Evolutionary conservation across 441 rosid genomes (phyloP).

Genomic region (Syzygium malaccense): DNA sequence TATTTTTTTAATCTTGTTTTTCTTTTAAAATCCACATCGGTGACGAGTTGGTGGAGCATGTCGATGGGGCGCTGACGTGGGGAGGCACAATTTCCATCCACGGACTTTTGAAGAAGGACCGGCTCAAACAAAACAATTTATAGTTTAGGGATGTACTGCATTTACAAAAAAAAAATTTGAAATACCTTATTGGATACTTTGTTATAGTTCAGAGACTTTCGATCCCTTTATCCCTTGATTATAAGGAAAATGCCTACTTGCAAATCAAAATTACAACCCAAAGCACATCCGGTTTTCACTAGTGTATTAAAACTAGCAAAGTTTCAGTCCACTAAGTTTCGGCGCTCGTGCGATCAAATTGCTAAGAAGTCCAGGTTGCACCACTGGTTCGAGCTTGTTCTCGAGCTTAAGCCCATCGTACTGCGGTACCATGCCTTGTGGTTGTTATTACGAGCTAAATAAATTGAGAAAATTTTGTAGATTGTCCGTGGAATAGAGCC

Average conservation of each 20-base stretch:
- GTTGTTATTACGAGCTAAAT: neutral
- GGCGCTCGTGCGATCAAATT: neutral
- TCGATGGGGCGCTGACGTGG: neutral
- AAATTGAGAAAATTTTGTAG: neutral
- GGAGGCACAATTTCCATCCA: neutral
- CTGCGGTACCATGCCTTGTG: neutral
- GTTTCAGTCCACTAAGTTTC: neutral
- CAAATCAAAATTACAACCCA: neutral
- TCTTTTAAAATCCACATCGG: neutral
- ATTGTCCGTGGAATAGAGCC: neutral
- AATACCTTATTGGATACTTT: neutral
- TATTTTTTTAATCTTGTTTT: neutral
- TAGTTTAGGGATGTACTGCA: neutral
- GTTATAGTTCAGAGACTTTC: neutral
- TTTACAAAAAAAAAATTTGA: neutral
- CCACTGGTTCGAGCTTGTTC: neutral
- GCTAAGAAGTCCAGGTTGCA: neutral
- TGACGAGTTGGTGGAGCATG: neutral
- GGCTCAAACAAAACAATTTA: neutral
- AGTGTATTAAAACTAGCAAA: neutral
- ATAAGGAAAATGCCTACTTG: neutral
- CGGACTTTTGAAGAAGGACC: neutral
- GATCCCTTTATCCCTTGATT: neutral
- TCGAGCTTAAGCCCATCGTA: neutral
- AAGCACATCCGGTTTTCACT: neutral